Conservation (phyloP, 2,329 filamentous ascomycete genomes). For the Davidsoniella virescens region DNA sequence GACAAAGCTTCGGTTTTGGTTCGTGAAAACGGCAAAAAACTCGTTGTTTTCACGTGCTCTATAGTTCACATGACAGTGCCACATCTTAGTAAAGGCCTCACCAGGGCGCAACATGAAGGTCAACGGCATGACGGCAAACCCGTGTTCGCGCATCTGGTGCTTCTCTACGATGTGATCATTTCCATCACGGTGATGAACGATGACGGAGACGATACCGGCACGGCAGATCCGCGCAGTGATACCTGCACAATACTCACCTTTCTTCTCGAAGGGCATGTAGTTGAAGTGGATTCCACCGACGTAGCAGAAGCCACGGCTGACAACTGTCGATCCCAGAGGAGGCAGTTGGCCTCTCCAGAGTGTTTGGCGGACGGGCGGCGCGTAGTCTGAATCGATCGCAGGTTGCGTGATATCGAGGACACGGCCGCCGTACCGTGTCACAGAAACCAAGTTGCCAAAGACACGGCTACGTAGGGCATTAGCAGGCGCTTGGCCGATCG, state of each 20-base stretch:
- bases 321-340: background rate
- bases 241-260: background rate
- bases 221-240: background rate
- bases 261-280: constrained; percentile 1
- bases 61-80: background rate
- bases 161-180: background rate
- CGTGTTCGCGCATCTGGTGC: background rate
- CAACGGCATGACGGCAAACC: background rate
- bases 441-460: background rate
- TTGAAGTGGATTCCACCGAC: constrained; percentile 1
- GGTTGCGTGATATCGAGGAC: background rate
- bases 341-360: constrained; percentile 1
- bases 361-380: background rate
- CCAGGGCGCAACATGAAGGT: background rate
- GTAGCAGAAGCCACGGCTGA: background rate
- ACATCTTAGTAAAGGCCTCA: background rate
- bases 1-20: background rate
- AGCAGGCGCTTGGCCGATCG: background rate
- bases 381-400: background rate
- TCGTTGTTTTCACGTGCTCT: no score
- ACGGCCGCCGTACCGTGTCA: background rate
- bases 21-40: constrained; percentile 1
- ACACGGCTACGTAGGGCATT: background rate
- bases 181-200: background rate
- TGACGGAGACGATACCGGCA: background rate